Evolutionary conservation across 2,329 filamentous ascomycete species (phyloP).

Genomic region (Truncatella angustata): DNA sequence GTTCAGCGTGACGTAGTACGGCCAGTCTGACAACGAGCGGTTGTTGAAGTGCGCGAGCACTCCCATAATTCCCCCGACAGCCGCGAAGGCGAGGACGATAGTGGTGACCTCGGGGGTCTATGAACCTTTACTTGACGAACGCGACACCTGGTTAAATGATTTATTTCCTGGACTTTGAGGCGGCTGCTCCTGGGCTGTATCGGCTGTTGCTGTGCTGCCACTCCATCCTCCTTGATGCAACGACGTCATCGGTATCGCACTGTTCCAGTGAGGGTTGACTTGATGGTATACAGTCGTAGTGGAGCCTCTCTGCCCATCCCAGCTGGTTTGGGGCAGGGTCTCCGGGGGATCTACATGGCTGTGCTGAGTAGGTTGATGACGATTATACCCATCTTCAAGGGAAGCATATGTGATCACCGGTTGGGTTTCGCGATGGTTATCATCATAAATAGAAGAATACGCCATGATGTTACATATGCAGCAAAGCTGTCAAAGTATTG

Average conservation of each 20-base stretch:
- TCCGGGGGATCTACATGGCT: neutral
- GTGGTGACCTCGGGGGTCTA: constrained; percentile 28
- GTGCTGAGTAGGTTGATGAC: neutral
- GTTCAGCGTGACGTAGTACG: constrained; percentile 31
- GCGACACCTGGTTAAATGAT: neutral
- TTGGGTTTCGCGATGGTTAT: neutral
- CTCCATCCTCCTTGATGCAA: constrained; percentile 22
- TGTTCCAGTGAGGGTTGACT: constrained; percentile 13
- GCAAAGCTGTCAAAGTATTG: neutral
- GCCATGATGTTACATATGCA: constrained; percentile 1
- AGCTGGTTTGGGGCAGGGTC: neutral
- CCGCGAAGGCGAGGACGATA: constrained; percentile 22
- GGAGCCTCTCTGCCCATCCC: constrained; percentile 5
- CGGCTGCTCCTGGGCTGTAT: constrained; percentile 12
- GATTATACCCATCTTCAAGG: neutral
- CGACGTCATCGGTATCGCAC: constrained; percentile 5
- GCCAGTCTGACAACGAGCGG: constrained; percentile 26
- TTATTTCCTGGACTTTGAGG: constrained; percentile 4
- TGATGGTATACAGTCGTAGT: constrained; percentile 10
- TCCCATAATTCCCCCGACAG: constrained; percentile 27
- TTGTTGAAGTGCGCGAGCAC: constrained; percentile 28
- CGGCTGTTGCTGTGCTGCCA: constrained; percentile 14
- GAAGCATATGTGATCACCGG: neutral
- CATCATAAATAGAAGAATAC: constrained; percentile 2
- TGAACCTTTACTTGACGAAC: constrained; percentile 12